Evolutionary conservation across 257 asterid genomes (phyloP), one percentile per base, ranked within the genome.

Genomic region (Handroanthus guayacan): DNA sequence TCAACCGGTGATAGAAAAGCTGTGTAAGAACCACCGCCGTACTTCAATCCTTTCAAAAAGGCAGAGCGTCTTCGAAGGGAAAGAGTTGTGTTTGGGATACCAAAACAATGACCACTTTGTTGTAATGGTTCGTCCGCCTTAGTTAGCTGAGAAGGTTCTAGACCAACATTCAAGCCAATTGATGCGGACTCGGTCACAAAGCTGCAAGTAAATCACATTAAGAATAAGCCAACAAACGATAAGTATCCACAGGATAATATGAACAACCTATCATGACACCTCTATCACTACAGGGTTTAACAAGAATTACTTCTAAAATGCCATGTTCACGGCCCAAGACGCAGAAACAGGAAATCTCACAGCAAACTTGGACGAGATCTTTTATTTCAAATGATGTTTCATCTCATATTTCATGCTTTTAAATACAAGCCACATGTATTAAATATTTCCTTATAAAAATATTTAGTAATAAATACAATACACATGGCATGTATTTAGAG

Each of bases 111-210:
- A 13, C 38, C 25, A 56, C 62, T 75, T 45, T 85, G 84, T 81
- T 68, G 80, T 69, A 75, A 37, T 6, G 66, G 74, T 39, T 77
- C 76, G 6, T 69, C 83, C 70, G 76, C 82, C 60, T 79, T 68
- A 3, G 75, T 76, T 78, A 74, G 82, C 62, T 81, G 81, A 38
- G 80, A 64, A 36, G 82, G 75, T 69, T 81, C 86, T 78, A 92
- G 79, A 83, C 95, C 96, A 67, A 83, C 75, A 69, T 95, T 95
- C 88, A 95, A 87, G 77, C 93, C 96, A 62, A 83, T 69, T 36
- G 97, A 91, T 0, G 86, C 72, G 43, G 91, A 80, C 67, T 88
- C 93, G 0, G 94, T 86, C 72, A 70, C 78, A 68, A 95, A 92
- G 74, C 99, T 95, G 95, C 88, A 87, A 51, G 45, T 34, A 25